These are phyloP conservation scores for Tagetes patula DNA, from an alignment of 129 eudicot species.

Conservation along the genomic window DNA sequence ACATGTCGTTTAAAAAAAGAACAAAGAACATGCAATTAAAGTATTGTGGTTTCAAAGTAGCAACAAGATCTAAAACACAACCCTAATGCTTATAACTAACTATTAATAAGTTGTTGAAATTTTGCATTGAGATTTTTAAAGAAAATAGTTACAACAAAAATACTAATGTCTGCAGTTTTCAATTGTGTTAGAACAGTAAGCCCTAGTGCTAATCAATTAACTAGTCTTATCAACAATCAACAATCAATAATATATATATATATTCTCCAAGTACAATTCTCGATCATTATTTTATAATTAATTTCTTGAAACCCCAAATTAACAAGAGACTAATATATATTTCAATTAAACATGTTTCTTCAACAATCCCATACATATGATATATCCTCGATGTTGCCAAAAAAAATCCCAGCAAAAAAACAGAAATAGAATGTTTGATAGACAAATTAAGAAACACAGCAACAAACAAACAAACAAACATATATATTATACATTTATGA, in stretches of 20 bases:
- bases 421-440: conserved; percentile 17
- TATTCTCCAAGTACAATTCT: conserved; percentile 20
- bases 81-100: too few relatives aligned
- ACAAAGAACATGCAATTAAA: too few relatives aligned
- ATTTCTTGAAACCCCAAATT: conserved; percentile 12
- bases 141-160: conserved; percentile 1
- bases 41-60: too few relatives aligned
- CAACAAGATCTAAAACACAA: too few relatives aligned
- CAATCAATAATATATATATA: background rate
- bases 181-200: conserved; percentile 35
- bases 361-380: conserved; percentile 1
- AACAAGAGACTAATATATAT: background rate
- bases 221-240: conserved; percentile 10
- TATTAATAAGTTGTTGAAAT: too few relatives aligned
- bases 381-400: background rate
- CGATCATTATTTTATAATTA: conserved; percentile 8
- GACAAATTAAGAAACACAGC: background rate
- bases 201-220: conserved; percentile 33
- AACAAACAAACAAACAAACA: background rate
- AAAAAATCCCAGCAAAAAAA: conserved; percentile 7
- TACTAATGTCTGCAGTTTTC: conserved; percentile 32
- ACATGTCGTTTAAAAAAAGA: too few relatives aligned
- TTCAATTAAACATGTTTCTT: conserved; percentile 8
- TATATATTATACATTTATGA: too few relatives aligned
- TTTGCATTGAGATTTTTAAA: background rate